Evolutionary conservation across 495 filamentous ascomycete species (phyloP), one percentile per base, ranked within the genome.

Genomic region (Immersiella caudata): DNA sequence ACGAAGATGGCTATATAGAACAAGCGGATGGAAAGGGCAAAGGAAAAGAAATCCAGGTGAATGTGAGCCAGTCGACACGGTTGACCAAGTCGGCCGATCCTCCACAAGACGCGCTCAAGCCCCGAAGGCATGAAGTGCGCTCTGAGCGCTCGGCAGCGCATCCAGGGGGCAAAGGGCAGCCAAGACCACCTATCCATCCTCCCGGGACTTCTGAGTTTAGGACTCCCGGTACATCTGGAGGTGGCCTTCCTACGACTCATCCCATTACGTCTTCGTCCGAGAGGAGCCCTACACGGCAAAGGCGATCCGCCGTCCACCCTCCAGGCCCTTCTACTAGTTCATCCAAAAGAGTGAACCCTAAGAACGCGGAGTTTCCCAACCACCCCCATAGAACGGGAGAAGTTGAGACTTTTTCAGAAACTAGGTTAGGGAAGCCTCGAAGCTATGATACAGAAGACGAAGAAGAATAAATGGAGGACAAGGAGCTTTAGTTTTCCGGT

Each of bases 181-280:
- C n/a, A n/a, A n/a, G n/a, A n/a, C n/a, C n/a, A n/a, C n/a, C n/a
- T n/a, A n/a, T n/a, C n/a, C n/a, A n/a, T n/a, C n/a, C n/a, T n/a
- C n/a, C n/a, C n/a, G n/a, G n/a, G 58, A 60, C 58, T 60, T 60
- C 58, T 60, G 58, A 60, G 58, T 60, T 60, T 20, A 60, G 58
- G 25, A 35, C 58, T 60, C 58, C 58, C 29, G 27, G 58, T 61
- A 61, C 29, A 61, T 61, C 58, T 61, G 33, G 58, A 61, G 33
- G 58, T 61, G 33, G 58, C 58, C 58, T 61, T 61, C 58, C 58
- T 61, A 61, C 7, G 27, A 61, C 58, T 61, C 29, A 61, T 61
- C 27, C 58, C 29, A 61, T 26, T 40, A 61, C 29, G 58, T 61
- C 58, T 61, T 61, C 58, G 58, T 61, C 58, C 21, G 29, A 61